Evolutionary conservation across 495 filamentous ascomycete genomes (phyloP), one percentile per base, ranked within the genome.

Genomic region (Penicillium egyptiacum): DNA sequence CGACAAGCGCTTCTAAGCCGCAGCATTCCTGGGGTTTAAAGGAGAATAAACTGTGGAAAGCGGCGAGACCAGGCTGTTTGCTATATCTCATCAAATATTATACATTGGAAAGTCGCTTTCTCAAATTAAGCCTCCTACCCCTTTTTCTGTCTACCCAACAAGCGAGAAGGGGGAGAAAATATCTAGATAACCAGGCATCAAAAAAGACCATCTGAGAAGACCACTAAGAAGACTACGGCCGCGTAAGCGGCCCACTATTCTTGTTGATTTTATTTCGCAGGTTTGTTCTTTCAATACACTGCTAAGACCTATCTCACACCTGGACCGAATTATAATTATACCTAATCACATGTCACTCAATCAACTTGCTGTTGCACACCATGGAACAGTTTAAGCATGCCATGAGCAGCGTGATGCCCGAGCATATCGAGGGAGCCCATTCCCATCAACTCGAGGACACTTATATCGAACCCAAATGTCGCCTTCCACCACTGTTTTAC

Each of bases 371-470:
- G 14, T 28, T 23, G 12, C 8, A 26, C 39, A 14, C 51, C 51
- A 30, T 53, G 40, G 26, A 44, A 53, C 10, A 17, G 25, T 8
- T 5, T 44, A 11, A 53, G 40, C 40, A 53, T 22, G 20, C 39
- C 51, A 2, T 10, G n/a, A 5, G 40, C 39, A 31, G 51, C 51
- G 28, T 53, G 51, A 5, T 43, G 19, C 6, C 39, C 51, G 14
- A 44, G 40, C 4, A 28, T 20, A 31, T 53, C 26, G 19, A 53
- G 39, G 1, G 39, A 44, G 7, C 19, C 40, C 39, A 63, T 88
- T 88, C 40, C 79, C 80, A 50, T 86, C 85, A 69, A 88, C 88
- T n/a, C 86, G 78, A 75, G 51, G 3, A 73, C 64, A 39, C 53
- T 73, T 17, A 78, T 66, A 6, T 77, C 70, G 7, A 72, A 57